Evolutionary conservation across 2,329 filamentous ascomycete genomes (phyloP), one percentile per base, ranked within the genome.

Genomic region (Bipolaris sorokiniana): DNA sequence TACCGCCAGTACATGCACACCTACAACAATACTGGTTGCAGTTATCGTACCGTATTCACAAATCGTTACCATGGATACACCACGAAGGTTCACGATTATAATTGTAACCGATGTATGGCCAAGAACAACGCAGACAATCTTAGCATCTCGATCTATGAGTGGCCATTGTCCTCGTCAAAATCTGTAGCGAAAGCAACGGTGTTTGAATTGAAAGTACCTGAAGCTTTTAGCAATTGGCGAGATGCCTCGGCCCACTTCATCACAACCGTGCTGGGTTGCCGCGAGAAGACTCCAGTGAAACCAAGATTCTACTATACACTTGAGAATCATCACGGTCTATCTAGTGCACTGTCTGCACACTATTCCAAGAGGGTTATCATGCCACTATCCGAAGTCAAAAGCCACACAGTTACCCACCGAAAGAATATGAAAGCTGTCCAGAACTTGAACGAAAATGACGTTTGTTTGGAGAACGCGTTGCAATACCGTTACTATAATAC

Each of bases 121-220:
- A 41, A 61, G 3, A 3, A 5, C 0, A 1, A 68, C n/a, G 83
- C 83, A 0, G 44, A 75, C 0, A 1, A 3, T 0, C 54, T 88
- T 0, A 36, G 23, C 0, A 86, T 89, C 7, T 0, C 40, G 0
- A 66, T 84, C 7, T 76, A 85, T 60, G 86, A 88, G 64, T 87
- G 84, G 84, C 85, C 86, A 0, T 71, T 88, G 0, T 80, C 84
- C 0, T 28, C 40, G 0, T 15, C 76, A 0, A 0, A 41, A 0
- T 5, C 57, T 0, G 26, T 76, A 10, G 76, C 77, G 0, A 80
- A 82, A 54, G 75, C 82, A 0, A 76, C 78, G 0, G 75, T 87
- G 0, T 88, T 88, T 48, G 85, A 88, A 59, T 70, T 87, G 0
- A 49, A 62, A 0, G 59, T 79, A 0, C 84, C 84, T 0, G 4